Percentiles rank a stretch among this genome's conserved stretches.
Evolutionary conservation across 1,284 basidiomycete genomes (phyloP).

Genomic region (Rhodotorula sp.): DNA sequence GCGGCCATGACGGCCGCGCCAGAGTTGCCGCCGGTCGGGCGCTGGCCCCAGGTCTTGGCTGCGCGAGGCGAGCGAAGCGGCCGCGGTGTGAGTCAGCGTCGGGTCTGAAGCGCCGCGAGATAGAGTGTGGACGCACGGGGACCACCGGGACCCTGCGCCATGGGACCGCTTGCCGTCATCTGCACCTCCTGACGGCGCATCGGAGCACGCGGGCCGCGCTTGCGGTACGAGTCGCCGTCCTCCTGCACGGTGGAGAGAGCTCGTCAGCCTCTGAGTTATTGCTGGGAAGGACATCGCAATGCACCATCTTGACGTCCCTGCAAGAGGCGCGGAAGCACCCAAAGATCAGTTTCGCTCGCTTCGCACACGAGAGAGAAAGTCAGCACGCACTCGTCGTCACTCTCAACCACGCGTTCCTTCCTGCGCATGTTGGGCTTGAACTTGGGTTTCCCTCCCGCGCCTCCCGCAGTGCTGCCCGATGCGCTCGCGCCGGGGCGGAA

Average conservation of each 20-base stretch:
- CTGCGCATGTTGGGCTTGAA: conserved; percentile 40
- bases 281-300: not conserved
- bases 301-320: conserved; percentile 41
- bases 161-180: conserved; percentile 42
- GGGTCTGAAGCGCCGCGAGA: not conserved
- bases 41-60: conserved; percentile 28
- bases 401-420: conserved; percentile 11
- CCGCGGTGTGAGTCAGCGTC: not conserved
- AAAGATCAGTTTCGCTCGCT: not conserved
- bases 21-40: conserved; percentile 14
- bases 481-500: conserved; percentile 18
- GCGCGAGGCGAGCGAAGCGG: not conserved
- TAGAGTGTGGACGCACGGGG: conserved; percentile 25
- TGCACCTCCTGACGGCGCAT: conserved; percentile 32
- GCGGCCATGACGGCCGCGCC: conserved; percentile 42
- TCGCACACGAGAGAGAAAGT: not conserved
- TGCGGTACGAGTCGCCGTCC: conserved; percentile 15
- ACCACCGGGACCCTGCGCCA: conserved; percentile 42
- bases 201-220: conserved; percentile 22
- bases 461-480: not conserved
- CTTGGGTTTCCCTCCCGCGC: conserved; percentile 14
- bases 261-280: not conserved
- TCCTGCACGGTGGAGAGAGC: conserved; percentile 7
- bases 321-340: too few species aligned
- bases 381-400: conserved; percentile 38